Evolutionary conservation across 108 stramenopile genomes (phyloP), one percentile per base, ranked within the genome.

Genomic region (Nitzschia sp.): DNA sequence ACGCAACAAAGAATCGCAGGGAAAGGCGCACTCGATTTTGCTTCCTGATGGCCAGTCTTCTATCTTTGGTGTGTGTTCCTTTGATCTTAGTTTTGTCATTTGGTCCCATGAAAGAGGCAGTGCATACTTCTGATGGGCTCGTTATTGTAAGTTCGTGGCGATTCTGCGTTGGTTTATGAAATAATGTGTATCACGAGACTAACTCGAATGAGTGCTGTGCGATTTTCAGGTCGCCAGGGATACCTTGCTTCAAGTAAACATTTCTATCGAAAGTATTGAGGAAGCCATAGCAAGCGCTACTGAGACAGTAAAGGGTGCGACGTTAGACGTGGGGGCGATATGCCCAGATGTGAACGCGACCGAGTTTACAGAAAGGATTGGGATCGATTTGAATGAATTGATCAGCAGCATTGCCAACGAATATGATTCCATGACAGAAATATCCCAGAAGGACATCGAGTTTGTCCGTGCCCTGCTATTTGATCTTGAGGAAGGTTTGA

Each of bases 61-160:
- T 81, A 8, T 31, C 72, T n/a, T 55, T 76, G 53, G 19, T 68
- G 33, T 70, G 68, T 45, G 71, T 72, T 11, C 75, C 75, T 21
- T 28, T 72, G 19, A 61, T 57, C 33, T 47, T 76, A 23, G 50
- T 73, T 25, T 56, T 66, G 15, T 53, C 68, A 31, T 76, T 70
- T 61, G 67, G 53, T 32, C 72, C 75, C 15, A 30, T 81, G 44
- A 58, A 66, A 46, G 52, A 72, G 34, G 46, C 66, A 0, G 44
- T 68, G 6, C 41, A 66, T 16, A 27, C 54, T 5, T 45, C 68
- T 36, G 44, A 64, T 11, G 35, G 33, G 16, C 31, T 54, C 2
- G 32, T 73, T 26, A 21, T 54, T 0, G 75, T 72, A 69, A 53
- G 74, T 57, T 6, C 30, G 33, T 30, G 17, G 0, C 38, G 44